These are phyloP conservation scores for Salix purpurea DNA, from an alignment of 345 rosid genomes.

Conservation along the genomic window DNA sequence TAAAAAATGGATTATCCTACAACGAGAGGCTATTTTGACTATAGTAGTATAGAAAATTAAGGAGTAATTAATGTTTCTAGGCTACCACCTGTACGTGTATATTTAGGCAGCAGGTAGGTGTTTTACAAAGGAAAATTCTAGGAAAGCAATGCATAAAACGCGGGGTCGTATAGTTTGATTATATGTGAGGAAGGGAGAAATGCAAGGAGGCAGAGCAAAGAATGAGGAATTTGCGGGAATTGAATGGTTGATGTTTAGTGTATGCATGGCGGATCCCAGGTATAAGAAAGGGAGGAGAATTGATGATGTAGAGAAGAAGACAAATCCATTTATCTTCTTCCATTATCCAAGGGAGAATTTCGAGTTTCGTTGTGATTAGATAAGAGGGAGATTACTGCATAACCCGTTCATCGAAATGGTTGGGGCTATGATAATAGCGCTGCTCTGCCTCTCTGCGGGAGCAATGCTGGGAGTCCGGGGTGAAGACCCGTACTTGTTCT, in stretches of 20 bases:
- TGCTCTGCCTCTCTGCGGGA: no score
- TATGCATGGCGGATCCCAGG: background rate
- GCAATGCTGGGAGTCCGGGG: no score
- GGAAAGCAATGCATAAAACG: background rate
- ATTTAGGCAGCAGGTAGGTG: background rate
- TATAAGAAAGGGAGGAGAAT: conserved; percentile 1
- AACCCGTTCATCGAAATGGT: background rate
- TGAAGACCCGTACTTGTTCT: no score
- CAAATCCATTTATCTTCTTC: conserved; percentile 21
- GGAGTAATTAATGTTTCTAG: no score
- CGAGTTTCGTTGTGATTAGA: conserved; percentile 7
- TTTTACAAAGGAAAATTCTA: no score
- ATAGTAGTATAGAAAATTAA: no score
- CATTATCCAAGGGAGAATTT: conserved; percentile 18
- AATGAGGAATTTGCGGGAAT: background rate
- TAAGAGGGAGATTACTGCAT: background rate
- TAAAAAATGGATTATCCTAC: no score
- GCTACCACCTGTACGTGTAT: background rate
- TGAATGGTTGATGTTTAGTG: background rate
- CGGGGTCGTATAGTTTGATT: background rate
- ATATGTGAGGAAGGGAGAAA: conserved; percentile 6
- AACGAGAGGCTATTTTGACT: no score
- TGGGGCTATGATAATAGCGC: fast-evolving
- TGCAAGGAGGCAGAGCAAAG: background rate
- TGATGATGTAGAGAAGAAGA: conserved; percentile 35